These are phyloP conservation scores for Urochloa ruziziensis DNA, from an alignment of 176 grass and related monocot genomes.

Conservation along the genomic window DNA sequence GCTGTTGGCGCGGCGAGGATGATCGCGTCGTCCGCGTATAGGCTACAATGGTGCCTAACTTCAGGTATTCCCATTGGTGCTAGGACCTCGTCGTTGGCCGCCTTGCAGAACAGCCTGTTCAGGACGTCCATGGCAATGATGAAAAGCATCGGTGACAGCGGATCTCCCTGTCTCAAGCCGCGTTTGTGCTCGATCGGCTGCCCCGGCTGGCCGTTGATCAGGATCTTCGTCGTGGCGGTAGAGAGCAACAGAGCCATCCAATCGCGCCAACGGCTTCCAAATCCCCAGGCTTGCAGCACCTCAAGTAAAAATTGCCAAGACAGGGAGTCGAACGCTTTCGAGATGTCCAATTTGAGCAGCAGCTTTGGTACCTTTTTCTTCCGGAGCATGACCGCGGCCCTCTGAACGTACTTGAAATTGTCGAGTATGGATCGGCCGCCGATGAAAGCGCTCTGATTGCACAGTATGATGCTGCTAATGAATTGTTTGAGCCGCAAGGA, in stretches of 20 bases:
- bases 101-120: rapidly evolving
- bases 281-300: neutral
- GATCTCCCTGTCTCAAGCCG: neutral
- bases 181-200: neutral
- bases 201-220: neutral
- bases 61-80: neutral
- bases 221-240: rapidly evolving
- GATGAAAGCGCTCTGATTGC: neutral
- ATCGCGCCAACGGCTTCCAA: rapidly evolving
- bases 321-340: neutral
- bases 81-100: rapidly evolving
- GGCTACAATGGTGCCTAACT: neutral
- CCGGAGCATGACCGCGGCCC: rapidly evolving
- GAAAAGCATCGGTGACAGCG: neutral
- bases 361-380: neutral
- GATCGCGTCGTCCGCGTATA: neutral
- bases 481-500: too few species aligned
- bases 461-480: too few species aligned
- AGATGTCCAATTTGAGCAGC: neutral
- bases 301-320: neutral
- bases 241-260: neutral
- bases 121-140: neutral
- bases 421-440: neutral
- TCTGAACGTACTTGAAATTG: neutral
- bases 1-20: neutral